phyloP scores from a whole-genome alignment of 495 filamentous ascomycete species.

The Aspergillus indologenus region DNA sequence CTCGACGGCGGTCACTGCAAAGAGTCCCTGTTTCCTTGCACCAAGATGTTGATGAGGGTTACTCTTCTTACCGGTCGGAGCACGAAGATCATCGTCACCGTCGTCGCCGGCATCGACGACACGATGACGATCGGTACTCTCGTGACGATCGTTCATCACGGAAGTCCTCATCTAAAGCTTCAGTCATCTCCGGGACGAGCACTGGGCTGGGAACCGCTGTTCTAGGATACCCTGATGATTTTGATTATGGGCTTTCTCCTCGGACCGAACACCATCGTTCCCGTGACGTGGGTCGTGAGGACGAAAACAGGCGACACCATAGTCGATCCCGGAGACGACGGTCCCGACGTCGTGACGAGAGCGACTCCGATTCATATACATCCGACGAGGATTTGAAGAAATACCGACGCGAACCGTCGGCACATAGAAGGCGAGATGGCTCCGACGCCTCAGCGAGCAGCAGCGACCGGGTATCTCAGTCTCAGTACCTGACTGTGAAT shows the following conservation, averaged over 20 bases:
- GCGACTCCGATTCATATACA: conserved; percentile 31
- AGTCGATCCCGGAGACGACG: conserved; percentile 28
- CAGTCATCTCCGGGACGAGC: conserved; percentile 22
- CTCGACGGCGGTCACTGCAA: conserved; percentile 31
- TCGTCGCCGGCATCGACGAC: conserved; percentile 28
- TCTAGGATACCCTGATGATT: conserved; percentile 37
- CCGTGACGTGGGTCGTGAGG: conserved; percentile 6
- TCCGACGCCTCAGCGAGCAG: conserved; percentile 21
- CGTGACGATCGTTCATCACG: conserved; percentile 31
- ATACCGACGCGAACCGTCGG: conserved; percentile 32
- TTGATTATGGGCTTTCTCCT: conserved; percentile 31
- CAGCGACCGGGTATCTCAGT: conserved; percentile 11
- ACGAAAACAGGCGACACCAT: conserved; percentile 13
- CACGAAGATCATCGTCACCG: conserved; percentile 24
- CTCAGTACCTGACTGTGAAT: conserved; percentile 12
- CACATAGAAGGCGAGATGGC: conserved; percentile 18
- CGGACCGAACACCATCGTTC: conserved; percentile 18
- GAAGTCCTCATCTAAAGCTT: conserved; percentile 16
- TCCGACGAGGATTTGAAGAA: conserved; percentile 41
- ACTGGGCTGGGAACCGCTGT: conserved; percentile 43
- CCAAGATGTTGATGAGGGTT: conserved; percentile 41
- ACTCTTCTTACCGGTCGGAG: conserved; percentile 31
- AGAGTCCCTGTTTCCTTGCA: conserved; percentile 35
- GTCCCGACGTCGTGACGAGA: conserved; percentile 30
- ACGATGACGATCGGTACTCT: conserved; percentile 27